A percentile compares a stretch with the other conserved stretches of the same genome.
Conservation (phyloP, 2,329 filamentous ascomycete genomes). For the Arthroderma sp. region DNA sequence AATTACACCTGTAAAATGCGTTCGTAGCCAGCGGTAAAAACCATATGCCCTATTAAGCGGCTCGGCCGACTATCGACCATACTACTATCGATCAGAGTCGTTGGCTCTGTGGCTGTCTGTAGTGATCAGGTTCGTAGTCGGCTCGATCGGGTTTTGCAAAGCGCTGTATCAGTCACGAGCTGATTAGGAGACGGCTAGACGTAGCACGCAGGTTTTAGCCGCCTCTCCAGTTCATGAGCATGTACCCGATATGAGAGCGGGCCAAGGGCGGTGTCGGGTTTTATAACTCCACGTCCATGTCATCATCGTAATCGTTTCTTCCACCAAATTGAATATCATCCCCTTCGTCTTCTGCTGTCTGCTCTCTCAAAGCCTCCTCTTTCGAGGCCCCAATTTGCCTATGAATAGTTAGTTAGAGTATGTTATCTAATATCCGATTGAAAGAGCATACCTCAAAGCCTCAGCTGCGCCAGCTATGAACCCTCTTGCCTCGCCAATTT, state of each 20-base stretch:
- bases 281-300: slow-evolving; percentile 36
- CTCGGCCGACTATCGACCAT: too few relatives aligned
- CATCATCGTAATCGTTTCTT: slow-evolving; percentile 45
- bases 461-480: slow-evolving; percentile 82
- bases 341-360: slow-evolving; percentile 54
- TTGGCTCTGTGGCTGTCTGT: too few relatives aligned
- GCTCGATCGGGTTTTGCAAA: too few relatives aligned
- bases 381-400: slow-evolving; percentile 70
- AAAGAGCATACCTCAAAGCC: slow-evolving; percentile 49
- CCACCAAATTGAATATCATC: slow-evolving; percentile 40
- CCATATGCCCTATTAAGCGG: too few relatives aligned
- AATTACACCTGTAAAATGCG: too few relatives aligned
- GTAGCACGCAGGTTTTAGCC: not conserved
- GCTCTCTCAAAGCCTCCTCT: slow-evolving; percentile 64
- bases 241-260: not conserved
- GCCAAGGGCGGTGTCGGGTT: not conserved
- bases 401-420: slow-evolving; percentile 3
- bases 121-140: too few relatives aligned
- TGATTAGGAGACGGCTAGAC: not conserved
- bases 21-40: too few relatives aligned
- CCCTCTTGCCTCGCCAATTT: slow-evolving; percentile 72
- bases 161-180: not conserved
- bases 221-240: not conserved
- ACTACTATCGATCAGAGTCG: too few relatives aligned
- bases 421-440: not conserved